phyloP scores from a whole-genome alignment of 1,139 yeast genomes.

The Taphrina wiesneri region DNA sequence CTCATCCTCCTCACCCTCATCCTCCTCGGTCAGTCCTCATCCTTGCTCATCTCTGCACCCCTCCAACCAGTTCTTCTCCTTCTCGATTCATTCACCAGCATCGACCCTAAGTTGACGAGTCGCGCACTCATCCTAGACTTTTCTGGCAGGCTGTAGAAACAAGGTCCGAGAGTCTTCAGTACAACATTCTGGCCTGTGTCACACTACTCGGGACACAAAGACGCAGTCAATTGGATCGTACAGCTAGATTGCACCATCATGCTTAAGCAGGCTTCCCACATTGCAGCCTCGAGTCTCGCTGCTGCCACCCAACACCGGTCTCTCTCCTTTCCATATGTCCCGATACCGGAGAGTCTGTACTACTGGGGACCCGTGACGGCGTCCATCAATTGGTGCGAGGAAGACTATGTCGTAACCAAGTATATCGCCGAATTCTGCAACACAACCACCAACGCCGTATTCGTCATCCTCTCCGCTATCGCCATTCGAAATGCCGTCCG shows the following conservation, averaged over 20 bases:
- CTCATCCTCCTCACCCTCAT: background rate
- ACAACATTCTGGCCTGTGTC: no score
- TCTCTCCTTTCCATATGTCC: constrained; percentile 18
- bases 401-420: constrained; percentile 80
- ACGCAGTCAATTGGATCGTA: background rate
- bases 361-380: constrained; percentile 33
- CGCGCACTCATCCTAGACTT: no score
- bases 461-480: constrained; percentile 61
- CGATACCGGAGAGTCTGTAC: constrained; percentile 7
- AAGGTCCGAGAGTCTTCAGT: background rate
- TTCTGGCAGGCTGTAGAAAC: no score
- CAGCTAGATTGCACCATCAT: background rate
- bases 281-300: background rate
- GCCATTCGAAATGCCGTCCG: constrained; percentile 63
- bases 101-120: no score
- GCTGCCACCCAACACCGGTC: constrained; percentile 9
- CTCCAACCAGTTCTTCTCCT: no score
- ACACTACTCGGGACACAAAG: background rate
- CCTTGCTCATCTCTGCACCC: no score
- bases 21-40: background rate
- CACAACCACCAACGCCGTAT: constrained; percentile 72
- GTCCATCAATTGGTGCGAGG: constrained; percentile 97
- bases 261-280: background rate
- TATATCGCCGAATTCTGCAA: constrained; percentile 88
- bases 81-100: no score